phyloP scores from a whole-genome alignment of 257 asterid species.

The Salvia miltiorrhiza region DNA sequence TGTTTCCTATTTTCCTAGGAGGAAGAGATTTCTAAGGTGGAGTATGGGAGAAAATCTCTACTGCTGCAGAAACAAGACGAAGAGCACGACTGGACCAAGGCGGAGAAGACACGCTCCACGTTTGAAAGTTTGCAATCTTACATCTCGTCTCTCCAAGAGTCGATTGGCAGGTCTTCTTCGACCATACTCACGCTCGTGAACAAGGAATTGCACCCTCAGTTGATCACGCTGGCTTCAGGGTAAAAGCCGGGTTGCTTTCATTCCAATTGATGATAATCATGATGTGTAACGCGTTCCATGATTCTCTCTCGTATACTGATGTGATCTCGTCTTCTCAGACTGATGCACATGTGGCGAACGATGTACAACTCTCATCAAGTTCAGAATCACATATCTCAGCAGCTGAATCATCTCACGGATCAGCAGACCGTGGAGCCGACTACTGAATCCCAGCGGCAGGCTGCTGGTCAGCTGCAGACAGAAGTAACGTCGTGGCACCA shows the following conservation, averaged over 20 bases:
- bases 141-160: constrained; percentile 55
- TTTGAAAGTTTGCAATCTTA: constrained; percentile 56
- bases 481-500: constrained; percentile 71
- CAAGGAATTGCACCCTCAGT: constrained; percentile 74
- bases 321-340: constrained; percentile 34
- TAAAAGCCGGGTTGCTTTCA: constrained; percentile 20
- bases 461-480: constrained; percentile 73
- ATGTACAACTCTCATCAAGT: constrained; percentile 68
- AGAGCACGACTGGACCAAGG: constrained; percentile 58
- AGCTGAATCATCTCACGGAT: constrained; percentile 48
- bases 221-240: constrained; percentile 74
- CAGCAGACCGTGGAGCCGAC: constrained; percentile 54
- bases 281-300: too few species aligned
- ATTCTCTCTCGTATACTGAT: neutral
- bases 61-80: constrained; percentile 64
- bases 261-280: neutral
- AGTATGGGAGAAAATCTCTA: constrained; percentile 47
- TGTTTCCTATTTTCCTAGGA: constrained; percentile 36
- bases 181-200: constrained; percentile 49
- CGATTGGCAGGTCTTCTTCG: constrained; percentile 48
- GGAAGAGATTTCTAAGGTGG: constrained; percentile 63
- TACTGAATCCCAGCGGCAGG: constrained; percentile 57
- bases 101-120: constrained; percentile 53
- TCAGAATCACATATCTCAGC: constrained; percentile 66
- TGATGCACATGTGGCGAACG: constrained; percentile 66